Conservation (phyloP, 495 filamentous ascomycete species). For the Mycothermus thermophilus region DNA sequence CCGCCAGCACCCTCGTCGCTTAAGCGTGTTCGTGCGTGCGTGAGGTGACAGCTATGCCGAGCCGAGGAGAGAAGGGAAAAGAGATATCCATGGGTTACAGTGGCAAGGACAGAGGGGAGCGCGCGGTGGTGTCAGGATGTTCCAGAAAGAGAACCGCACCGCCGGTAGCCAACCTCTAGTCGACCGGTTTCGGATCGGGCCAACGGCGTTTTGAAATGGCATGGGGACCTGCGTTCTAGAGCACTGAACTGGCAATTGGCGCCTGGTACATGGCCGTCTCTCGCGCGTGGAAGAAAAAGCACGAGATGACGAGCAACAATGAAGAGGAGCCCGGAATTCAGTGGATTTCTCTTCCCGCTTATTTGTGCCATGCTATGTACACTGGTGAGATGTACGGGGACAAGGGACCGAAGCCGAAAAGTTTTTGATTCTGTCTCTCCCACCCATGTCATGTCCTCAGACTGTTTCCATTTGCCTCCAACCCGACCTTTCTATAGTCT, state of each 20-base stretch:
- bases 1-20: conserved; percentile 50
- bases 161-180: too few species aligned
- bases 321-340: conserved; percentile 1
- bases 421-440: conserved; percentile 9
- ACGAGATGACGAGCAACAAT: conserved; percentile 2
- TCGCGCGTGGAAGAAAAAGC: conserved; percentile 1
- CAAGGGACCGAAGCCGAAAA: too few species aligned
- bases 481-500: too few species aligned
- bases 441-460: not conserved
- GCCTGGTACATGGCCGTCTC: conserved; percentile 2
- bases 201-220: conserved; percentile 23
- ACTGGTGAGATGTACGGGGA: too few species aligned
- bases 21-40: too few species aligned
- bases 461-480: too few species aligned
- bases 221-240: conserved; percentile 22
- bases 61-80: conserved; percentile 7
- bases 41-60: not conserved
- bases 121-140: too few species aligned
- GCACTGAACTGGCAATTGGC: conserved; percentile 11
- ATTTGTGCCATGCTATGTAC: not conserved
- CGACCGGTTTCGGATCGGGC: too few species aligned
- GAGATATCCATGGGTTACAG: too few species aligned
- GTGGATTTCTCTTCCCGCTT: conserved; percentile 2
- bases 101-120: too few species aligned
- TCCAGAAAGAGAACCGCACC: too few species aligned